These are phyloP conservation scores for Penicillium vulpinum DNA, from an alignment of 2,329 filamentous ascomycete genomes.

Conservation along the genomic window DNA sequence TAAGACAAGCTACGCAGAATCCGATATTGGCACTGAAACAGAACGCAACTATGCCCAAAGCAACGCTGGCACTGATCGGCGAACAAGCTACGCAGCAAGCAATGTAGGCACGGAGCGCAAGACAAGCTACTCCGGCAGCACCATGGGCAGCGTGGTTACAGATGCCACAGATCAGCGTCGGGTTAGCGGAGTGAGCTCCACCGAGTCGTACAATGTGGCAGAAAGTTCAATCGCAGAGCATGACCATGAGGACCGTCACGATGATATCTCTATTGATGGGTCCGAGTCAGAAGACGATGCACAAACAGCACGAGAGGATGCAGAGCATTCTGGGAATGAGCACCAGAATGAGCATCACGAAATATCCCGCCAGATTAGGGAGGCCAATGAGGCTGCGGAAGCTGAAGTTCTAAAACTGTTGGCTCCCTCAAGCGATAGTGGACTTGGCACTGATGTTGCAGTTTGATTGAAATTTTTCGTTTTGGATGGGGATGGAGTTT, in stretches of 20 bases:
- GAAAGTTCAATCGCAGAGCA: slow-evolving; percentile 24
- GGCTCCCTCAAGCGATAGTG: slow-evolving; percentile 32
- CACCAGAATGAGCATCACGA: slow-evolving; percentile 18
- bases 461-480: slow-evolving; percentile 7
- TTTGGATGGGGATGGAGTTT: slow-evolving; percentile 5
- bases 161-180: slow-evolving; percentile 41
- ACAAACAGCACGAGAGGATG: slow-evolving; percentile 20
- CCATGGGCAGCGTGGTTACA: slow-evolving; percentile 44
- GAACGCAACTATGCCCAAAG: slow-evolving; percentile 44
- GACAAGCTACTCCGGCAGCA: slow-evolving; percentile 38
- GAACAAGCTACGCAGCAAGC: slow-evolving; percentile 46
- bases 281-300: slow-evolving; percentile 23
- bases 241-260: slow-evolving; percentile 18
- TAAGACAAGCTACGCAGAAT: slow-evolving; percentile 4
- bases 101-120: slow-evolving; percentile 14
- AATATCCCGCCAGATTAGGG: slow-evolving; percentile 14
- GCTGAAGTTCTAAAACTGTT: slow-evolving; percentile 31
- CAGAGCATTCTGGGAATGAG: slow-evolving; percentile 10
- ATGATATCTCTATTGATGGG: slow-evolving; percentile 19
- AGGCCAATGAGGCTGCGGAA: slow-evolving; percentile 19
- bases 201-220: slow-evolving; percentile 30
- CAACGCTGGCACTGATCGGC: slow-evolving; percentile 51
- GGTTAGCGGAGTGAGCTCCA: slow-evolving; percentile 43
- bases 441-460: slow-evolving; percentile 28
- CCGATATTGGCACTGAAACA: background rate